These are phyloP conservation scores for Ganoderma resinaceum DNA, from an alignment of 1,284 basidiomycete species.

Conservation along the genomic window DNA sequence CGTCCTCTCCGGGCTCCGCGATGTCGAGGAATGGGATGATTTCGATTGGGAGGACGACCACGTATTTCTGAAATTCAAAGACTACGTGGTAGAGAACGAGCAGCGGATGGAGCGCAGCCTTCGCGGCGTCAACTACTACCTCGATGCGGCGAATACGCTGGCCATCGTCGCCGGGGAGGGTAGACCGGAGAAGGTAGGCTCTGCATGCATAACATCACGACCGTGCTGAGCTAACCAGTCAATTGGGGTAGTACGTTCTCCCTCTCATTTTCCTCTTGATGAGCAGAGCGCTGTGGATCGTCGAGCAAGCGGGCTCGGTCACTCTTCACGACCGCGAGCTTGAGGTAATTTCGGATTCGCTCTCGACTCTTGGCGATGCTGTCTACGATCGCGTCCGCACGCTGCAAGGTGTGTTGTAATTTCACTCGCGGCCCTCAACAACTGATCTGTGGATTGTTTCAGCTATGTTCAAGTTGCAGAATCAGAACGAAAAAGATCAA, in stretches of 20 bases:
- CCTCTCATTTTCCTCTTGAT: slow-evolving; percentile 25
- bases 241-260: slow-evolving; percentile 12
- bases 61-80: slow-evolving; percentile 28
- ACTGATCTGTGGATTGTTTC: background rate
- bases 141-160: slow-evolving; percentile 36
- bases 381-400: slow-evolving; percentile 7
- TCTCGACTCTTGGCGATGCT: background rate
- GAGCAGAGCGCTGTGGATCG: slow-evolving; percentile 9
- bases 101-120: slow-evolving; percentile 26
- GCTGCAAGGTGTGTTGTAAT: slow-evolving; percentile 8
- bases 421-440: too few relatives aligned
- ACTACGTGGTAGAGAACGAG: slow-evolving; percentile 33
- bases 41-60: slow-evolving; percentile 5
- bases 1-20: slow-evolving; percentile 15
- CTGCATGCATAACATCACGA: background rate
- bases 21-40: background rate
- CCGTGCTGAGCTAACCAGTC: background rate
- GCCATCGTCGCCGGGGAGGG: slow-evolving; percentile 27
- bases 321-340: slow-evolving; percentile 18
- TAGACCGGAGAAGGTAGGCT: slow-evolving; percentile 33
- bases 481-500: slow-evolving; percentile 32
- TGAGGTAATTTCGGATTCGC: background rate
- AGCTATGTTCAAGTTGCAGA: slow-evolving; percentile 45
- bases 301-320: slow-evolving; percentile 6
- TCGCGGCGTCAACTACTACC: slow-evolving; percentile 28